Conservation (phyloP, 345 rosid genomes). For the Conringia planisiliqua region DNA sequence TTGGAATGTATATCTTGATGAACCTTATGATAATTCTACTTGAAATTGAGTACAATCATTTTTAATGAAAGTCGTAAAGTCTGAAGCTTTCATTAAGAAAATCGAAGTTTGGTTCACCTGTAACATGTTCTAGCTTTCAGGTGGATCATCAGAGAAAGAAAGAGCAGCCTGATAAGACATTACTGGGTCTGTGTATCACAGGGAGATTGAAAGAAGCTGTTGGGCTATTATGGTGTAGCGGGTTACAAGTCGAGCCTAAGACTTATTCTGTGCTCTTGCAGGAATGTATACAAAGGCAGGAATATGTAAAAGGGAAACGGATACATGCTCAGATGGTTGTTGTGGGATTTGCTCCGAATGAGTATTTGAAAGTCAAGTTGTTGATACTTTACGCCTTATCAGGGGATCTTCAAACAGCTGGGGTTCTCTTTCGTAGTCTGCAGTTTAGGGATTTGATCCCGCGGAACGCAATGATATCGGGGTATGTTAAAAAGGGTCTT, state of each 20-base stretch:
- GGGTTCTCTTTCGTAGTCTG: conserved; percentile 38
- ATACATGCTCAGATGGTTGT: conserved; percentile 72
- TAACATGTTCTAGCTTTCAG: conserved; percentile 67
- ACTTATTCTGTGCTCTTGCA: conserved; percentile 60
- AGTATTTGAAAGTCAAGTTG: conserved; percentile 55
- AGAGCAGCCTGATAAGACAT: conserved; percentile 44
- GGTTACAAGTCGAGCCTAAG: conserved; percentile 33
- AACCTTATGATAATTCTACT: not conserved
- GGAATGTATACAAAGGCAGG: conserved; percentile 57
- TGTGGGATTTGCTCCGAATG: conserved; percentile 43
- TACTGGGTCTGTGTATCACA: conserved; percentile 52
- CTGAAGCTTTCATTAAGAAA: not conserved
- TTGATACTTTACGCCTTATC: conserved; percentile 55
- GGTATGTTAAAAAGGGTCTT: conserved; percentile 55
- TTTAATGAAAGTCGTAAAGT: not conserved
- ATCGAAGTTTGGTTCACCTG: conserved; percentile 11
- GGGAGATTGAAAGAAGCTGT: conserved; percentile 72
- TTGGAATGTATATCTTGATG: not conserved
- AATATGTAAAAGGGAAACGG: conserved; percentile 44
- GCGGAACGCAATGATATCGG: conserved; percentile 60
- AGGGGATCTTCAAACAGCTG: conserved; percentile 49
- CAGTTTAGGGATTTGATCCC: conserved; percentile 35
- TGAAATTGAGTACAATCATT: not conserved
- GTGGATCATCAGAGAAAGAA: conserved; percentile 37
- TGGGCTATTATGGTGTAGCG: conserved; percentile 46